Evolutionary conservation across 140 eudicot species (phyloP), one percentile per base, ranked within the genome.

Genomic region (Oenanthe javanica): DNA sequence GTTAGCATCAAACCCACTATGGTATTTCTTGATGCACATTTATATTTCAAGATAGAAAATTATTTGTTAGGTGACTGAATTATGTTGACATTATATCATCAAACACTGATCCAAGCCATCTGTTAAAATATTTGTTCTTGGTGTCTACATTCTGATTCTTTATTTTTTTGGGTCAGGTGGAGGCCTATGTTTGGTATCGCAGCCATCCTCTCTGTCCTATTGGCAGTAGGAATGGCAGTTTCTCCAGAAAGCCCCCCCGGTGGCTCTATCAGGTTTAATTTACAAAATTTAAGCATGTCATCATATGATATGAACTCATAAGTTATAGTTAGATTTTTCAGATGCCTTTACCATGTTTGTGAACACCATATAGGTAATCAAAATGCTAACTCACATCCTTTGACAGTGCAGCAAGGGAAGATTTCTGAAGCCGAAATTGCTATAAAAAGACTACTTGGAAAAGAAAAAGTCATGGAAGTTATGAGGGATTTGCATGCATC

Each of bases 151-250:
- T 9, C n/a, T 52, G 36, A 40, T 73, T 42, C 18, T 52, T 14
- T 52, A n/a, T n/a, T n/a, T n/a, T 82, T 43, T 15, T 86, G 66
- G 79, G 74, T 52, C 83, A 94, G 99, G 99, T 94, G 97, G 99
- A 84, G 97, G 83, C 89, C 99, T 36, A 92, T 94, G 99, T 94
- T 92, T 89, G 97, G 89, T 70, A 80, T 94, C 83, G 85, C 95
- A 50, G 84, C 85, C 59, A 72, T 95, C 83, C 97, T 97, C 6
- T 89, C 99, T 71, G 88, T 92, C 70, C 83, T 95, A 38, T 79
- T 92, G 90, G 99, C 97, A 57, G 78, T 95, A 66, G 99, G 99
- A 84, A 95, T 95, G 99, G 87, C 91, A 72, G 85, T 95, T 83
- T 89, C 97, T 83, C 99, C 99, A n/a, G 99, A 95, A 86, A 92